Conservation (phyloP, 2,329 filamentous ascomycete genomes). For the Penicillium fuscoglaucum region DNA sequence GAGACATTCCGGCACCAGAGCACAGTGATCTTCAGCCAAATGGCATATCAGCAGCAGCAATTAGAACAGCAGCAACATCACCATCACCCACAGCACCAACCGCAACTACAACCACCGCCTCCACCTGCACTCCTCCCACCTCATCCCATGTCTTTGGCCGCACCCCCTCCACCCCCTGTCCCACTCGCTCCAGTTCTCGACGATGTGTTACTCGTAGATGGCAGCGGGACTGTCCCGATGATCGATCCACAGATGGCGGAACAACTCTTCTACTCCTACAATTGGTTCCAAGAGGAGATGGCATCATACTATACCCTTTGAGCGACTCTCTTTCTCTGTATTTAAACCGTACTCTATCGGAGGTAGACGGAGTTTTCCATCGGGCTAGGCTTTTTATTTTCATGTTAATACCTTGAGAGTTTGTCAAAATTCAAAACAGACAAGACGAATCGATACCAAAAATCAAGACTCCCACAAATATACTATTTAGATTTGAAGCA, state of each 20-base stretch:
- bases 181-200: slow-evolving; percentile 38
- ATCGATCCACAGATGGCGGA: slow-evolving; percentile 41
- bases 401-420: neutral
- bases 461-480: neutral
- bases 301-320: slow-evolving; percentile 42
- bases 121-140: slow-evolving; percentile 18
- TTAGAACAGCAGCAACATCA: slow-evolving; percentile 24
- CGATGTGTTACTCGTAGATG: slow-evolving; percentile 37
- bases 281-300: slow-evolving; percentile 44
- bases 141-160: slow-evolving; percentile 22
- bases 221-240: slow-evolving; percentile 31
- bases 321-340: slow-evolving; percentile 15
- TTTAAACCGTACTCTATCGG: neutral
- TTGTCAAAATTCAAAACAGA: neutral
- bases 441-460: neutral
- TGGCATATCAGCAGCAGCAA: slow-evolving; percentile 38
- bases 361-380: slow-evolving; percentile 8
- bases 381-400: neutral
- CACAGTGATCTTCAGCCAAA: slow-evolving; percentile 40
- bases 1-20: slow-evolving; percentile 43
- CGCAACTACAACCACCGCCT: slow-evolving; percentile 7
- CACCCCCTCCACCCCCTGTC: slow-evolving; percentile 25
- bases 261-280: slow-evolving; percentile 41
- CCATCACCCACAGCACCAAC: slow-evolving; percentile 20
- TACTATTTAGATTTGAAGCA: neutral